Conservation (phyloP, 2,329 filamentous ascomycete species). For the Fusarium sp. region DNA sequence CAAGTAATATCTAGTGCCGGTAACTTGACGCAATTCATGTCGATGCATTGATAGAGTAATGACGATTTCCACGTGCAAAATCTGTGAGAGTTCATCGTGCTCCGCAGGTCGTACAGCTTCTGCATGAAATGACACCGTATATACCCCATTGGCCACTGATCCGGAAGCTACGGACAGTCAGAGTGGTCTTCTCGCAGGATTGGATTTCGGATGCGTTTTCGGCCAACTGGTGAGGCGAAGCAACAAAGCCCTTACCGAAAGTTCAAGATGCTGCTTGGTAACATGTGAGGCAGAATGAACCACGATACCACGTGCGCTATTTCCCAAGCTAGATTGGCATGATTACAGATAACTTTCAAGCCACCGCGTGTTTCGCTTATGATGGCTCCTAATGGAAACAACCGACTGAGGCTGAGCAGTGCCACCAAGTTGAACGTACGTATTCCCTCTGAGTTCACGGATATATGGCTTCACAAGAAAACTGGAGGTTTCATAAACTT, state of each 20-base stretch:
- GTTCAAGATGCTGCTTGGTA: neutral
- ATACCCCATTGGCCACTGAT: neutral
- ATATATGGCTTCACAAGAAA: neutral
- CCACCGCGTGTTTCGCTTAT: neutral
- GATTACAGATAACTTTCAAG: neutral
- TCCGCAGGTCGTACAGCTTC: neutral
- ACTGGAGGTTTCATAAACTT: slow-evolving; percentile 4
- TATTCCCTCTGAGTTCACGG: neutral
- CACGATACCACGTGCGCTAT: neutral
- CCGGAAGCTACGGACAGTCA: neutral
- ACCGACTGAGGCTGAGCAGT: slow-evolving; percentile 9
- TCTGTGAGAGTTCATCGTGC: neutral
- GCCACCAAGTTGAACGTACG: neutral
- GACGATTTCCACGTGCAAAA: neutral
- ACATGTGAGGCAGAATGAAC: neutral
- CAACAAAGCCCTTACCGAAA: neutral
- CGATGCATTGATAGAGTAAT: neutral
- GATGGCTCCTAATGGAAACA: neutral
- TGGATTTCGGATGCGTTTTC: neutral
- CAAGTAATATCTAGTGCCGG: neutral
- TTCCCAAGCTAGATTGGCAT: neutral
- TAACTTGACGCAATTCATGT: neutral
- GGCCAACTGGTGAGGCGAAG: slow-evolving; percentile 1
- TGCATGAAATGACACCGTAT: neutral
- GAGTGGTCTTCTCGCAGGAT: neutral